These are phyloP conservation scores for Brassica hybrid DNA, from an alignment of 441 rosid genomes.

Conservation along the genomic window DNA sequence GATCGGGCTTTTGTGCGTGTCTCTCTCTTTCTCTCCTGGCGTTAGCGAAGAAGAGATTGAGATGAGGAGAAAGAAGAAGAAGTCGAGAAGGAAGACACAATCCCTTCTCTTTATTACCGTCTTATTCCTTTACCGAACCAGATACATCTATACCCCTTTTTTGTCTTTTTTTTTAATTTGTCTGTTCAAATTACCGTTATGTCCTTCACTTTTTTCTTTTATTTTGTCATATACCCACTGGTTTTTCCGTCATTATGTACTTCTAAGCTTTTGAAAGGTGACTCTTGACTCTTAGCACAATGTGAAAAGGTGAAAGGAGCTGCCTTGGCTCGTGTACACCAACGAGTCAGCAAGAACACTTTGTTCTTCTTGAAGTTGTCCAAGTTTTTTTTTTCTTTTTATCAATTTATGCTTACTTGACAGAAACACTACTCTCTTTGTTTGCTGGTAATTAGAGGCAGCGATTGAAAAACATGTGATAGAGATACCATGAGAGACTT, in stretches of 20 bases:
- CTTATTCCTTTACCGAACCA: slow-evolving; percentile 6
- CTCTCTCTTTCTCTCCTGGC: slow-evolving; percentile 61
- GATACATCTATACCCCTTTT: neutral
- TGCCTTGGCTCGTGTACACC: neutral
- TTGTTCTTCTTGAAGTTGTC: too few species aligned
- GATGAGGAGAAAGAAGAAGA: slow-evolving; percentile 19
- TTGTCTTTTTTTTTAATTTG: slow-evolving; percentile 9
- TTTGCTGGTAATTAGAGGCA: slow-evolving; percentile 2
- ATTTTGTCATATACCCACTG: neutral
- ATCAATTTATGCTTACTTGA: too few species aligned
- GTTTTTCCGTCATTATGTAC: slow-evolving; percentile 35
- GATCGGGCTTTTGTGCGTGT: neutral
- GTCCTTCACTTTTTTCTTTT: slow-evolving; percentile 3
- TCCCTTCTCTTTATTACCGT: slow-evolving; percentile 43
- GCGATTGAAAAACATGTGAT: slow-evolving; percentile 10
- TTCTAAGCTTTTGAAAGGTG: slow-evolving; percentile 23
- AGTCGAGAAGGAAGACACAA: slow-evolving; percentile 40
- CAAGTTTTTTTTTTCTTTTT: too few species aligned
- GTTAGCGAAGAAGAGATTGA: slow-evolving; percentile 38
- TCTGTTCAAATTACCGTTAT: neutral
- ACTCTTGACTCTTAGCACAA: neutral
- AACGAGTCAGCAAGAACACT: too few species aligned
- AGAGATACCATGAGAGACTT: slow-evolving; percentile 3
- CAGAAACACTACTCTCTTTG: neutral
- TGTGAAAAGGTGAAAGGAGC: neutral